phyloP scores from a whole-genome alignment of 2,329 filamentous ascomycete genomes.

The Colletotrichum eremochloae region DNA sequence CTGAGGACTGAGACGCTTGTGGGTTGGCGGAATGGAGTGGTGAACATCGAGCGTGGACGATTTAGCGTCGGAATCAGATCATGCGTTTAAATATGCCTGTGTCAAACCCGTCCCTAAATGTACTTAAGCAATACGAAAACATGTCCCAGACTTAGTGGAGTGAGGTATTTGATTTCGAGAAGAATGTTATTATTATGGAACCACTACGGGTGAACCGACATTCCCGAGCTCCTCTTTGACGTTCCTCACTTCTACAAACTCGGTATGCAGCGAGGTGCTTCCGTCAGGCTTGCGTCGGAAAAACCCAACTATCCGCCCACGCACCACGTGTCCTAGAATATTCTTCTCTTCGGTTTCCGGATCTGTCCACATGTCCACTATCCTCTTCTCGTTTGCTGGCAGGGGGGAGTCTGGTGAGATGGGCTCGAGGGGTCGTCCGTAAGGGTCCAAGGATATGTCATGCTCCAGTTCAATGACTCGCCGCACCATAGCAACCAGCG shows the following conservation, averaged over 20 bases:
- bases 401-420: neutral
- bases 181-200: neutral
- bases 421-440: neutral
- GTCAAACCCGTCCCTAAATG: too few species aligned
- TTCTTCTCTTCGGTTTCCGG: slow-evolving; percentile 20
- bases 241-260: slow-evolving; percentile 17
- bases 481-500: slow-evolving; percentile 25
- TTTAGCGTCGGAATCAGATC: too few species aligned
- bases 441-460: slow-evolving; percentile 22
- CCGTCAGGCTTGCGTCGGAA: slow-evolving; percentile 14
- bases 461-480: slow-evolving; percentile 39
- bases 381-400: slow-evolving; percentile 18
- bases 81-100: too few species aligned
- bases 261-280: neutral
- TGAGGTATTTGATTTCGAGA: neutral
- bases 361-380: slow-evolving; percentile 19
- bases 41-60: too few species aligned
- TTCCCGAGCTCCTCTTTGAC: slow-evolving; percentile 6
- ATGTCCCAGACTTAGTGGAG: neutral
- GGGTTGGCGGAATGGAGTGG: too few species aligned
- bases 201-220: neutral
- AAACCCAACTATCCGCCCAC: slow-evolving; percentile 13
- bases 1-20: neutral
- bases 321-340: slow-evolving; percentile 2
- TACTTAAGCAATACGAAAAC: neutral